phyloP scores from a whole-genome alignment of 2,329 filamentous ascomycete genomes.

The Aspergillus sergii region DNA sequence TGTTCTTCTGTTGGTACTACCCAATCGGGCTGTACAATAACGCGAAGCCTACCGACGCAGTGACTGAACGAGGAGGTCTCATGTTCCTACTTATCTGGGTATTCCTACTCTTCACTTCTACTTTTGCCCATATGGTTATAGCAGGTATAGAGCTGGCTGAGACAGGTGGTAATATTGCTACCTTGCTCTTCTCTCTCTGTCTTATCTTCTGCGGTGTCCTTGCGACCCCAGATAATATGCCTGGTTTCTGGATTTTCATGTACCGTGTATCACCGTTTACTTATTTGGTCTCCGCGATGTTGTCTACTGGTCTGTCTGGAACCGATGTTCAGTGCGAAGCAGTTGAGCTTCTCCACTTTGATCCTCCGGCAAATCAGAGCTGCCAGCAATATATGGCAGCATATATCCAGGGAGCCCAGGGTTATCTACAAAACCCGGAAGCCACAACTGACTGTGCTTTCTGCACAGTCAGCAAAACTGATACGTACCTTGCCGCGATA shows the following conservation, averaged over 20 bases:
- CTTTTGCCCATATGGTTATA: conserved; percentile 74
- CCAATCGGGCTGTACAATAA: conserved; percentile 54
- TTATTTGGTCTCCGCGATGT: conserved; percentile 54
- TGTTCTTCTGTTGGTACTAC: conserved; percentile 70
- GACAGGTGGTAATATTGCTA: conserved; percentile 65
- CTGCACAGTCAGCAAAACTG: conserved; percentile 49
- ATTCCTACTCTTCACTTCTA: conserved; percentile 70
- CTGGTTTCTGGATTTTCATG: conserved; percentile 78
- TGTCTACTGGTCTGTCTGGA: conserved; percentile 40
- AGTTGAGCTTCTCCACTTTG: conserved; percentile 33
- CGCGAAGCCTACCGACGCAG: conserved; percentile 37
- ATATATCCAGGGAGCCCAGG: conserved; percentile 39
- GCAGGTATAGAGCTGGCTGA: conserved; percentile 69
- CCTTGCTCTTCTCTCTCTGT: conserved; percentile 60
- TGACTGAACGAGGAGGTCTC: conserved; percentile 60
- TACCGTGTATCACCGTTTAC: conserved; percentile 69
- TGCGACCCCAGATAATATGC: conserved; percentile 59
- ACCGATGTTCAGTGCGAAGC: conserved; percentile 28
- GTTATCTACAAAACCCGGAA: conserved; percentile 46
- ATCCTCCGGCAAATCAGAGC: conserved; percentile 60
- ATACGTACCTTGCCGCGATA: conserved; percentile 49
- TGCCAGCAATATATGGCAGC: conserved; percentile 56
- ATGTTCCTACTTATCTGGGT: conserved; percentile 66
- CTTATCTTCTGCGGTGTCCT: conserved; percentile 59
- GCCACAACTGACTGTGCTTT: conserved; percentile 52